Conservation (phyloP, 148 eudicot genomes). For the Linanthus parryae region DNA sequence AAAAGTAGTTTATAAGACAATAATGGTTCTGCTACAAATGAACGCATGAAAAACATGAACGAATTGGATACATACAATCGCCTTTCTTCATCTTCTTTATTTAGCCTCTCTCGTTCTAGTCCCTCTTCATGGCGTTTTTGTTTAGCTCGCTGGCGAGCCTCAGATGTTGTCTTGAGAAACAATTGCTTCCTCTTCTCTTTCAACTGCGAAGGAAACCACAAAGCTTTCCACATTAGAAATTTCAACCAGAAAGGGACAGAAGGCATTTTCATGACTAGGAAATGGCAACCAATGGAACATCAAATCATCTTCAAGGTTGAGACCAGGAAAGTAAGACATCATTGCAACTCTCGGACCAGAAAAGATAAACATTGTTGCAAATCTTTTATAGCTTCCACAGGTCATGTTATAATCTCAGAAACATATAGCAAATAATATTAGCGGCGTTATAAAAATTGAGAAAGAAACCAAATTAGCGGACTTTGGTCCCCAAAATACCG, state of each 20-base stretch:
- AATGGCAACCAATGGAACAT: background rate
- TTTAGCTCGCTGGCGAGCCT: slow-evolving; percentile 92
- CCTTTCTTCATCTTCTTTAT: slow-evolving; percentile 77
- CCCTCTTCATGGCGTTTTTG: slow-evolving; percentile 93
- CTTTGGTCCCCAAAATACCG: too few relatives aligned
- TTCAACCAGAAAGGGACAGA: background rate
- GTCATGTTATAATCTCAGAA: too few relatives aligned
- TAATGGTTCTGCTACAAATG: too few relatives aligned
- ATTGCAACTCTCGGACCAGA: too few relatives aligned
- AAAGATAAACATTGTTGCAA: too few relatives aligned
- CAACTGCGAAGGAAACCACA: slow-evolving; percentile 38
- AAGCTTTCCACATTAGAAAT: background rate
- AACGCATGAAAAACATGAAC: background rate
- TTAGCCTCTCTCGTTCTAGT: slow-evolving; percentile 62
- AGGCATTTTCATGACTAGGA: background rate
- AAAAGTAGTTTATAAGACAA: too few relatives aligned
- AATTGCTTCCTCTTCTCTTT: slow-evolving; percentile 87
- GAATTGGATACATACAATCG: slow-evolving; percentile 56
- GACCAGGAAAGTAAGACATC: too few relatives aligned
- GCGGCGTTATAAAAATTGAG: too few relatives aligned
- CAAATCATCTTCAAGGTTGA: background rate
- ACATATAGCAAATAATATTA: too few relatives aligned
- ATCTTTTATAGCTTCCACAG: too few relatives aligned
- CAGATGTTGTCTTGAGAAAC: slow-evolving; percentile 89
- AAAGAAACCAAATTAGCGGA: too few relatives aligned